Evolutionary conservation across 2,329 filamentous ascomycete species (phyloP).

Genomic region (Penicillium sp.): DNA sequence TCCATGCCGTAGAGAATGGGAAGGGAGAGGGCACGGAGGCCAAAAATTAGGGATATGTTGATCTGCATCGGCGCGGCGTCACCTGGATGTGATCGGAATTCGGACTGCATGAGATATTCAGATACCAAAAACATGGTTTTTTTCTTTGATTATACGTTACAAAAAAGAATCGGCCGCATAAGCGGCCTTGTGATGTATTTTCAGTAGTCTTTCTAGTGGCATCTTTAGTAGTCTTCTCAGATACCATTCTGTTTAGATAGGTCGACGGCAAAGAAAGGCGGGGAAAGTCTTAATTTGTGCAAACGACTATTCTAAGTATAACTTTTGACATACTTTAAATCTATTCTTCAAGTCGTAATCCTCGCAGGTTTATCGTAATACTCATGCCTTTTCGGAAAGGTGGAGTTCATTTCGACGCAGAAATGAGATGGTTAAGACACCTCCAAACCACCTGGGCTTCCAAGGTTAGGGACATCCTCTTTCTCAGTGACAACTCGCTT

Average conservation of each 20-base stretch:
- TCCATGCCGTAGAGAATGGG: conserved; percentile 23
- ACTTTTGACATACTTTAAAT: conserved; percentile 1
- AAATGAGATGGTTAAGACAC: background rate
- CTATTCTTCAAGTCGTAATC: background rate
- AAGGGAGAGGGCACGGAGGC: conserved; percentile 13
- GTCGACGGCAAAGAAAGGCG: too few relatives aligned
- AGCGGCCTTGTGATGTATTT: too few relatives aligned
- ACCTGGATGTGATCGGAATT: conserved; percentile 11
- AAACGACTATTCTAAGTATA: too few relatives aligned
- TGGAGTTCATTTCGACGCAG: background rate
- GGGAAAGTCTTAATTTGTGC: too few relatives aligned
- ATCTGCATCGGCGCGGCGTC: conserved; percentile 15
- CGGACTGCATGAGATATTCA: conserved; percentile 10
- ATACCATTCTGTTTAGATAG: too few relatives aligned
- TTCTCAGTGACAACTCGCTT: background rate
- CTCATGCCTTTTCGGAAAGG: background rate
- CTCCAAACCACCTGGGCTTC: background rate
- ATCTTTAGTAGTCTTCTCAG: too few relatives aligned
- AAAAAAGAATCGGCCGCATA: too few relatives aligned
- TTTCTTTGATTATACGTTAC: conserved; percentile 1
- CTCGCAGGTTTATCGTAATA: background rate
- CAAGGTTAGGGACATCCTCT: background rate
- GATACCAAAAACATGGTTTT: conserved; percentile 17
- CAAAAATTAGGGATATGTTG: conserved; percentile 1
- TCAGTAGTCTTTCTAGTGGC: too few relatives aligned